These are phyloP conservation scores for Quercus mongolica DNA, from an alignment of 306 rosid species.

Conservation along the genomic window DNA sequence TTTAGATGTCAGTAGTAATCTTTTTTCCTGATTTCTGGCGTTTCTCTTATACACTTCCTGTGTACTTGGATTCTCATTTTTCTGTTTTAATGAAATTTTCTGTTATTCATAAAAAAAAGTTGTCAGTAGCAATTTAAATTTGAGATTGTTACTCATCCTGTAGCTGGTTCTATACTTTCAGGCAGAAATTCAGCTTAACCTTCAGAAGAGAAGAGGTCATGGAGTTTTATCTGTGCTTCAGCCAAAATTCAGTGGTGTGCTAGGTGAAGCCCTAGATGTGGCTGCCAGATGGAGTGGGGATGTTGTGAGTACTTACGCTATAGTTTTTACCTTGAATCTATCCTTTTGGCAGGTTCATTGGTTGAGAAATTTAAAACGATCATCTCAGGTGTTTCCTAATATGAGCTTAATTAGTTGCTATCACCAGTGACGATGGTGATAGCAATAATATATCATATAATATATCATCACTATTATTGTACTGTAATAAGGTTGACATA, in stretches of 20 bases:
- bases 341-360: conserved; percentile 1
- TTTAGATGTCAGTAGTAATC: no score
- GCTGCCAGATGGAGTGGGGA: conserved; percentile 99
- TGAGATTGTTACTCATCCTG: neutral
- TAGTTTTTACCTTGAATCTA: conserved; percentile 10
- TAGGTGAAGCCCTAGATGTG: conserved; percentile 92
- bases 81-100: no score
- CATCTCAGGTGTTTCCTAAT: no score
- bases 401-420: neutral
- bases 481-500: neutral
- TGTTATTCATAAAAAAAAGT: no score
- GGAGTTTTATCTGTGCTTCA: conserved; percentile 75
- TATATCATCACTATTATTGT: neutral
- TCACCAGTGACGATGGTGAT: neutral
- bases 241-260: conserved; percentile 89
- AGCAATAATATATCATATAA: no score
- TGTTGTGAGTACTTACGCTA: conserved; percentile 67
- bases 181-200: conserved; percentile 91
- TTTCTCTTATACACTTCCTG: no score
- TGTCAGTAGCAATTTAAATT: neutral
- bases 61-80: conserved; percentile 3
- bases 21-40: no score
- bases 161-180: conserved; percentile 38
- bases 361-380: neutral
- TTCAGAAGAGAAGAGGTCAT: conserved; percentile 92